A percentile compares a stretch with the other conserved stretches of the same genome.
Conservation (phyloP, 345 rosid species). For the Acer negundo region DNA sequence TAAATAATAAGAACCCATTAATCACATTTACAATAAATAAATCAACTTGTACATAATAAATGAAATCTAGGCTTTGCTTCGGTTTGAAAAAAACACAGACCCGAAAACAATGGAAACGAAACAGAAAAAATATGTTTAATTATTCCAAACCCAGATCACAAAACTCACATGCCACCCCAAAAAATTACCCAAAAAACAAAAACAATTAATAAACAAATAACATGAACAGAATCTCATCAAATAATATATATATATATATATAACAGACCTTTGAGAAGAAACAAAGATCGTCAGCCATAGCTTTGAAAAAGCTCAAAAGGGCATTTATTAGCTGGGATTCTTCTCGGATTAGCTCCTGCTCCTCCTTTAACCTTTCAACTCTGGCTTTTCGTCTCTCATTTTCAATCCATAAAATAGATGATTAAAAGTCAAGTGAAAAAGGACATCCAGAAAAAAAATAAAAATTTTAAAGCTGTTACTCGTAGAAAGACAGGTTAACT, state of each 20-base stretch:
- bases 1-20: background rate
- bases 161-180: conserved; percentile 17
- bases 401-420: background rate
- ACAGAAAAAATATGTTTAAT: conserved; percentile 1
- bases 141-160: conserved; percentile 37
- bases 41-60: conserved; percentile 18
- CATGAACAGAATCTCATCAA: background rate
- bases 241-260: background rate
- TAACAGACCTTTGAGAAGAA: conserved; percentile 67
- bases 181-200: conserved; percentile 8
- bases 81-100: conserved; percentile 10
- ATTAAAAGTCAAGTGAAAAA: background rate
- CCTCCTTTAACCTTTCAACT: background rate
- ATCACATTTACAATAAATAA: conserved; percentile 15
- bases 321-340: conserved; percentile 51
- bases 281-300: conserved; percentile 80
- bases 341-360: background rate
- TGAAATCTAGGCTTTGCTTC: conserved; percentile 38
- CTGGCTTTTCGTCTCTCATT: conserved; percentile 5
- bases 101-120: conserved; percentile 20
- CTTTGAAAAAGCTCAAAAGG: conserved; percentile 46
- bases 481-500: background rate
- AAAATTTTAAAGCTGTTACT: background rate
- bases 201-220: background rate
- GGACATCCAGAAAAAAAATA: background rate